phyloP scores from a whole-genome alignment of 345 rosid species.

The Kandelia obovata region DNA sequence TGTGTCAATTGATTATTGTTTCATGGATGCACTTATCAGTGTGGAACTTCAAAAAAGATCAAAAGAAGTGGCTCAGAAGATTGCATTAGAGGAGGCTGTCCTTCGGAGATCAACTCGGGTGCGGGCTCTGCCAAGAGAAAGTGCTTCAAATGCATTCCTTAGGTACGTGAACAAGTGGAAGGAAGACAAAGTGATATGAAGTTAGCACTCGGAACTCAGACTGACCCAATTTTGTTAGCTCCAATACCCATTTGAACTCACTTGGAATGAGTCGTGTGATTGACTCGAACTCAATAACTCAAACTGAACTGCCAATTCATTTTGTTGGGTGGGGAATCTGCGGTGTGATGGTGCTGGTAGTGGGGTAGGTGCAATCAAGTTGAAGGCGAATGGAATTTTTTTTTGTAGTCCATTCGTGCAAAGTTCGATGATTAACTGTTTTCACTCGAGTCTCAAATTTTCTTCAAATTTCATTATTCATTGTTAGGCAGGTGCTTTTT shows the following conservation, averaged over 20 bases:
- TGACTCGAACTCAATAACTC: background rate
- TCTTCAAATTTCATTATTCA: too few relatives aligned
- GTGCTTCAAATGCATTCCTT: slow-evolving; percentile 68
- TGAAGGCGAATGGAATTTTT: background rate
- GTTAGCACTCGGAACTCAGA: background rate
- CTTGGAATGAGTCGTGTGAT: background rate
- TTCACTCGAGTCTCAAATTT: too few relatives aligned
- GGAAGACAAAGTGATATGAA: slow-evolving; percentile 46
- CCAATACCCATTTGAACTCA: background rate
- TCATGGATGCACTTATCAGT: slow-evolving; percentile 36
- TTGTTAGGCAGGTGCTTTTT: too few relatives aligned
- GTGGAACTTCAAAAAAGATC: slow-evolving; percentile 60
- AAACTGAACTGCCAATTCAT: slow-evolving; percentile 4
- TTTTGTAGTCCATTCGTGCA: background rate
- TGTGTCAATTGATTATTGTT: background rate
- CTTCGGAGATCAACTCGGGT: slow-evolving; percentile 87
- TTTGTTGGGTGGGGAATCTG: slow-evolving; percentile 10
- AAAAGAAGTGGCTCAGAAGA: slow-evolving; percentile 52
- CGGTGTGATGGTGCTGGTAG: background rate
- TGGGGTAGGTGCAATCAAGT: background rate
- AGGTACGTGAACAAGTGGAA: slow-evolving; percentile 91
- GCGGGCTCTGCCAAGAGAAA: slow-evolving; percentile 75
- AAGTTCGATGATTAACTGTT: background rate
- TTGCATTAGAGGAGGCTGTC: slow-evolving; percentile 75
- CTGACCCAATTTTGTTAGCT: background rate